phyloP scores from a whole-genome alignment of 2,329 filamentous ascomycete species.

The Onygenales sp. region DNA sequence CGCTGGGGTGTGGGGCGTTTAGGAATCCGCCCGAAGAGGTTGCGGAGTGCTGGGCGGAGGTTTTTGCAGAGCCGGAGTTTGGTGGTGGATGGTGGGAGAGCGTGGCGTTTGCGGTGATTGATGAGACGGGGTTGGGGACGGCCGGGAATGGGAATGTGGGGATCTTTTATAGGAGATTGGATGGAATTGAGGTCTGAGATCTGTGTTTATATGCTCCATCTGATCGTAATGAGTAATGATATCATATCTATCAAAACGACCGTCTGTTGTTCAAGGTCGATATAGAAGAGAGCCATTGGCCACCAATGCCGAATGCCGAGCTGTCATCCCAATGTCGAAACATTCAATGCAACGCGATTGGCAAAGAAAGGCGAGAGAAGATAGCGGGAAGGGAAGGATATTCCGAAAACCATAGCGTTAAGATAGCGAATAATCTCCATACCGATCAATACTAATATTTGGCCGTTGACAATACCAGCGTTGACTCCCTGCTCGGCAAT shows the following conservation, averaged over 20 bases:
- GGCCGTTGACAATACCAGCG: no score
- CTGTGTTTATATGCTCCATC: not conserved
- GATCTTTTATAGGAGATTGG: constrained; percentile 9
- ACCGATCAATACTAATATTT: no score
- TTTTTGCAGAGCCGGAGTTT: constrained; percentile 49
- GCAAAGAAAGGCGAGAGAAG: no score
- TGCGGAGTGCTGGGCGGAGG: constrained; percentile 48
- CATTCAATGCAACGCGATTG: no score
- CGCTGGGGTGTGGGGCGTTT: constrained; percentile 56
- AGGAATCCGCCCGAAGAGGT: constrained; percentile 48
- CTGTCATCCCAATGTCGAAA: not conserved
- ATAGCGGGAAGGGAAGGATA: no score
- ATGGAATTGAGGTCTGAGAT: constrained; percentile 5
- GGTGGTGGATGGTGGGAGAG: constrained; percentile 50
- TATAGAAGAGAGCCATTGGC: not conserved
- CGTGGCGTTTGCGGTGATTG: constrained; percentile 51
- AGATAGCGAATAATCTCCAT: no score
- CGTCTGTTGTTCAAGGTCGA: not conserved
- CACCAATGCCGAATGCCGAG: not conserved
- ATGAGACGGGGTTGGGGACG: constrained; percentile 18
- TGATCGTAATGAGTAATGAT: not conserved
- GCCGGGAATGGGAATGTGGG: constrained; percentile 15
- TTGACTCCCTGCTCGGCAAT: no score
- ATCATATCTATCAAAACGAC: not conserved
- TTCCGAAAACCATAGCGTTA: no score